Evolutionary conservation across 225 moss, liverwort and hornwort species (phyloP).

Genomic region (Lunularia cruciata): DNA sequence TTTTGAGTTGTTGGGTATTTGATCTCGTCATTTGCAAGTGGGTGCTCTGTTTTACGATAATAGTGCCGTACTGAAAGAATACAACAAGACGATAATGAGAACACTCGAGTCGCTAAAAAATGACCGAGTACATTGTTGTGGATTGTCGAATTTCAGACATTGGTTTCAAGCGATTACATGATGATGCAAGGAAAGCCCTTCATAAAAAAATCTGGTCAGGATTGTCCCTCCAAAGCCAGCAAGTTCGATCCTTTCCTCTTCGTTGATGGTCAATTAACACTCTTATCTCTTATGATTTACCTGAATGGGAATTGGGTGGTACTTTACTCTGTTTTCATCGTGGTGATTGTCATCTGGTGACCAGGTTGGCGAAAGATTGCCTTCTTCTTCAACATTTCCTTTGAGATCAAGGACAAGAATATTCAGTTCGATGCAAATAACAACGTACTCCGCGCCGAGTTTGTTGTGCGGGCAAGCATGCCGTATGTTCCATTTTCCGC

Average conservation of each 20-base stretch:
- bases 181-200: conserved; percentile 48
- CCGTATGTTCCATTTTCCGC: conserved; percentile 27
- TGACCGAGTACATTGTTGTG: conserved; percentile 24
- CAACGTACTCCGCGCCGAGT: conserved; percentile 53
- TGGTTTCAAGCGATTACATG: conserved; percentile 46
- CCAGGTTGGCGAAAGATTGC: conserved; percentile 60
- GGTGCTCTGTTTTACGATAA: too few species aligned
- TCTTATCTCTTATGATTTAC: not conserved
- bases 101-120: too few species aligned
- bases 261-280: not conserved
- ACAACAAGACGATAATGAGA: too few species aligned
- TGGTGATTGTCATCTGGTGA: not conserved
- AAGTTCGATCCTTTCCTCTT: not conserved
- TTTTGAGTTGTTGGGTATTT: not conserved
- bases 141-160: conserved; percentile 33
- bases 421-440: conserved; percentile 43
- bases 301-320: not conserved
- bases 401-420: conserved; percentile 52
- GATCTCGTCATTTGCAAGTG: conserved; percentile 10
- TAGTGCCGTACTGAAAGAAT: too few species aligned
- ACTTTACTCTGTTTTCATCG: too few species aligned
- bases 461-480: conserved; percentile 54
- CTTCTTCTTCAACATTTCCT: conserved; percentile 53
- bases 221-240: not conserved
- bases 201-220: conserved; percentile 50